A percentile compares a stretch with the other conserved stretches of the same genome.
phyloP scores from a whole-genome alignment of 2,329 filamentous ascomycete genomes.

The Aureobasidium sp. region DNA sequence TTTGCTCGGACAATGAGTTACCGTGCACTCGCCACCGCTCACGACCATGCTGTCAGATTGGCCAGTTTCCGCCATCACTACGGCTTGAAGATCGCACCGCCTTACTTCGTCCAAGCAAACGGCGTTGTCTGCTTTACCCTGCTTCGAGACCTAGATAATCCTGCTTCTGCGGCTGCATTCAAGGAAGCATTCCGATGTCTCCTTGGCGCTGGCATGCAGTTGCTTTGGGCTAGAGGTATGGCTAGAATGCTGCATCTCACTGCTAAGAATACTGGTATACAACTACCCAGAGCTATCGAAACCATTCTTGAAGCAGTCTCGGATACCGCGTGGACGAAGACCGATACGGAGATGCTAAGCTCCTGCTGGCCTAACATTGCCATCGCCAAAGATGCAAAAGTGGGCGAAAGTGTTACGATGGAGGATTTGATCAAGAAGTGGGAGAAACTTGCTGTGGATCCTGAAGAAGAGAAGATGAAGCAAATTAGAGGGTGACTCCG shows the following conservation, averaged over 20 bases:
- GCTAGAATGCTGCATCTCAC: conserved; percentile 13
- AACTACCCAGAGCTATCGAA: background rate
- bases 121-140: conserved; percentile 13
- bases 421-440: conserved; percentile 10
- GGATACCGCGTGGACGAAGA: background rate
- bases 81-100: conserved; percentile 13
- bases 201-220: conserved; percentile 13
- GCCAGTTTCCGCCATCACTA: conserved; percentile 15
- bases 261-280: background rate
- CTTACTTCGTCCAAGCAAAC: conserved; percentile 11
- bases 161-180: background rate
- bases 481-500: too few relatives aligned
- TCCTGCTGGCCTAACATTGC: background rate
- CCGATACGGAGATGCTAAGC: conserved; percentile 1
- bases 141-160: background rate
- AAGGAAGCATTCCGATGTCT: conserved; percentile 16
- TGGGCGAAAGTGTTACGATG: background rate
- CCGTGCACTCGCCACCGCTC: background rate
- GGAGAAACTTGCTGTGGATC: background rate
- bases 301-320: background rate
- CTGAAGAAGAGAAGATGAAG: background rate
- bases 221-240: conserved; percentile 13
- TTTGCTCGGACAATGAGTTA: background rate
- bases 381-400: background rate
- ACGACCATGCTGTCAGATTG: background rate